phyloP scores from a whole-genome alignment of 140 eudicot genomes.

The Oenanthe javanica region DNA sequence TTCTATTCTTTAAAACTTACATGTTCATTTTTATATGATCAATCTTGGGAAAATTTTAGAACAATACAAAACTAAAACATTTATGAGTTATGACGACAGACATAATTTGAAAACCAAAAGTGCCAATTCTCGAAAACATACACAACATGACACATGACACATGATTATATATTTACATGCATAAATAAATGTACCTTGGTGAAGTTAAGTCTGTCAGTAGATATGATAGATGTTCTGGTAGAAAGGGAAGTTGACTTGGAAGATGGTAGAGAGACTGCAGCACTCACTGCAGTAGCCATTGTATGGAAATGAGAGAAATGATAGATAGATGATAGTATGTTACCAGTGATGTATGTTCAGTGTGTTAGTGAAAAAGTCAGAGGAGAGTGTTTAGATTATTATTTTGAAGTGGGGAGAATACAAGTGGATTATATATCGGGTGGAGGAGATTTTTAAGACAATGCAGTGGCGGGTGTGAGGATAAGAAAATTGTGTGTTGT shows the following conservation, averaged over 20 bases:
- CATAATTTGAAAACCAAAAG: not conserved
- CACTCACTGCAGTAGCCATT: constrained; percentile 95
- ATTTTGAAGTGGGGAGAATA: not conserved
- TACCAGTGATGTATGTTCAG: not conserved
- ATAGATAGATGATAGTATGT: not conserved
- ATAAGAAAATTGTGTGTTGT: constrained; percentile 43
- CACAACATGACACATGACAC: too few species aligned
- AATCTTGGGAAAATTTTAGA: not conserved
- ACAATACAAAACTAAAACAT: not conserved
- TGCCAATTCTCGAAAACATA: too few species aligned
- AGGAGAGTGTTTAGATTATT: not conserved
- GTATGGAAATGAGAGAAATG: constrained; percentile 23
- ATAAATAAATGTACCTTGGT: constrained; percentile 22
- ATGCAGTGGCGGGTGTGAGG: constrained; percentile 46
- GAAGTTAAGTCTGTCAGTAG: constrained; percentile 26
- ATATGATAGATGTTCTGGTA: constrained; percentile 24
- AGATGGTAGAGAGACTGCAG: constrained; percentile 74
- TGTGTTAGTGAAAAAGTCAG: constrained; percentile 21
- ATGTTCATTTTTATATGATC: not conserved
- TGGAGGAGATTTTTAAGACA: constrained; percentile 70
- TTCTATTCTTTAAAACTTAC: not conserved
- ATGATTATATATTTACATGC: not conserved
- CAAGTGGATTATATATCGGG: constrained; percentile 41
- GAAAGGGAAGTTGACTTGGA: constrained; percentile 60
- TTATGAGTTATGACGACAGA: not conserved